These are phyloP conservation scores for Aspergillus neotritici DNA, from an alignment of 2,329 filamentous ascomycete species.

Conservation along the genomic window DNA sequence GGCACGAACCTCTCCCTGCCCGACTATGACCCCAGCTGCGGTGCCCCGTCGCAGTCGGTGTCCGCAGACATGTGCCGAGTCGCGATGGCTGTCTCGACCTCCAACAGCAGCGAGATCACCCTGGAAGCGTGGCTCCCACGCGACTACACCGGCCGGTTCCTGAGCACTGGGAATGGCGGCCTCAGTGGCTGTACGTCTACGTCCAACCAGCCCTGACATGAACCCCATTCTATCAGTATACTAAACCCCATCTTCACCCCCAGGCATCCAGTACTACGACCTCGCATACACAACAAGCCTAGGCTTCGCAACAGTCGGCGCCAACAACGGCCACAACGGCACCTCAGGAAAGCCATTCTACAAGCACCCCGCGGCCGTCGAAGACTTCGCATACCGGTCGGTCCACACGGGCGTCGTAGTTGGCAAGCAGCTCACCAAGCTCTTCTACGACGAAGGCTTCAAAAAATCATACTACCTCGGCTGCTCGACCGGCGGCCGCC, in stretches of 20 bases:
- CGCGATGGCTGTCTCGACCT: conserved; percentile 39
- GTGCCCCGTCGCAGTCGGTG: conserved; percentile 30
- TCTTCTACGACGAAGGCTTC: conserved; percentile 36
- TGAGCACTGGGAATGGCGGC: conserved; percentile 48
- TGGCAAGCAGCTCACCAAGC: conserved; percentile 37
- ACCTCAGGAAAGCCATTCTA: conserved; percentile 44
- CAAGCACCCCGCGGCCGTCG: conserved; percentile 41
- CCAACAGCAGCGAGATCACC: conserved; percentile 41
- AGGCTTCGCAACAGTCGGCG: conserved; percentile 44
- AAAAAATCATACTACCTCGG: conserved; percentile 46
- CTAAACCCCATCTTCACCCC: background rate
- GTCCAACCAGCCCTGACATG: conserved; percentile 11
- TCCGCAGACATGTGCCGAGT: conserved; percentile 39
- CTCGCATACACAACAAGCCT: conserved; percentile 39
- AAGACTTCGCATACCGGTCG: conserved; percentile 46
- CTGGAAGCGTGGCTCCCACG: conserved; percentile 46
- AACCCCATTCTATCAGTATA: too few species aligned
- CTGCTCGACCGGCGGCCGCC: conserved; percentile 47
- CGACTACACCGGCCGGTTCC: conserved; percentile 43
- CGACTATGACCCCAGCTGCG: conserved; percentile 35
- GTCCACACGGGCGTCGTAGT: conserved; percentile 37
- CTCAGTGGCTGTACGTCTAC: conserved; percentile 42
- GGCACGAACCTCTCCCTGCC: conserved; percentile 35
- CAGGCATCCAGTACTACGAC: conserved; percentile 44
- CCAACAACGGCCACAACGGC: conserved; percentile 49